Evolutionary conservation across 2,329 filamentous ascomycete species (phyloP), one percentile per base, ranked within the genome.

Genomic region (Apiospora koreana): DNA sequence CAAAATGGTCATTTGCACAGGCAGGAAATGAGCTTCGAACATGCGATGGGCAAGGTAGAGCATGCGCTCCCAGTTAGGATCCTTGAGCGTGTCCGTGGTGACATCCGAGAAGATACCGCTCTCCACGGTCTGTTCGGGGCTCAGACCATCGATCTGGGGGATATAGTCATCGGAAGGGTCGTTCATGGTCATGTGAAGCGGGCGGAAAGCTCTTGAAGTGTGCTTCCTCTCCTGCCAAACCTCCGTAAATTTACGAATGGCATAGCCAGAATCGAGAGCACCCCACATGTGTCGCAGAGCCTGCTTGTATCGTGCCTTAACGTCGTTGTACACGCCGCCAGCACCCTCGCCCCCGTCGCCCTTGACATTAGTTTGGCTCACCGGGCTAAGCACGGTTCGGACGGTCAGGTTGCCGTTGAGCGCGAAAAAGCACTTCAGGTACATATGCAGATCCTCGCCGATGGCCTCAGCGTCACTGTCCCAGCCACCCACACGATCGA

Each of bases 261-360:
- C 87, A 75, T 87, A 93, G 2, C 91, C 91, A 21, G 88, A 90
- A 76, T 93, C 91, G 25, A 93, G 82, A 71, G 90, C 87, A 75
- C 91, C 91, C 91, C 91, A 93, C 91, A 93, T 93, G 80, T 93
- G 91, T 72, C 92, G 87, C 69, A 93, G 81, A 64, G 91, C 91
- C 80, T 94, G 92, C 79, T 89, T 90, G 78, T 93, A 93, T 28
- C 92, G 89, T 28, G 91, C 91, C 46, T 82, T 79, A 75, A 91
- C 84, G 72, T 92, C 91, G 54, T 85, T 83, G 65, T 86, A 78
- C 71, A 88, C 82, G 64, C 90, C 89, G 23, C 80, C 77, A 66
- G 89, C 70, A 21, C 89, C 88, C 72, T 84, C 82, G 41, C 86
- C 86, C 50, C 86, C 85, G 45, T 88, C 87, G 58, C 88, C 90